A percentile compares a stretch with the other conserved stretches of the same genome.
Evolutionary conservation across 2,329 filamentous ascomycete species (phyloP).

Genomic region (Ophiostoma himal-ulmi): DNA sequence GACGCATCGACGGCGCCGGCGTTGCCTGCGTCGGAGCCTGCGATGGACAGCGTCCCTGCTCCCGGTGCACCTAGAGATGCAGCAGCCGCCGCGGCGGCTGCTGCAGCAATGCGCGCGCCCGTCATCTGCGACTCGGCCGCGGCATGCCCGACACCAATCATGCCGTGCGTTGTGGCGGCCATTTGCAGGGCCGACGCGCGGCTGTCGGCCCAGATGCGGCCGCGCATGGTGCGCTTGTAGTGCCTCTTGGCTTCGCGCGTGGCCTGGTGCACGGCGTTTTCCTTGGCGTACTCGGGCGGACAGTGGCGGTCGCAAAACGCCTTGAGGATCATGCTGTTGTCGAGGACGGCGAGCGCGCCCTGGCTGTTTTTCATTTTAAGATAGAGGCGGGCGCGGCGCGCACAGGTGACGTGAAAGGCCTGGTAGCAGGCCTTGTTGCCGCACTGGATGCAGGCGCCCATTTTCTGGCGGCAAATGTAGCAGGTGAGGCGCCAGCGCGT

Average conservation of each 20-base stretch:
- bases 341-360: slow-evolving; percentile 67
- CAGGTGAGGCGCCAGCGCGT: slow-evolving; percentile 89
- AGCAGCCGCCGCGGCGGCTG: slow-evolving; percentile 46
- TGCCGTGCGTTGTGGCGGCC: slow-evolving; percentile 60
- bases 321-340: slow-evolving; percentile 77
- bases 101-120: slow-evolving; percentile 71
- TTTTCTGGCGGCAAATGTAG: slow-evolving; percentile 94
- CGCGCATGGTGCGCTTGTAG: slow-evolving; percentile 84
- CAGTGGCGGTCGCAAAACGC: slow-evolving; percentile 96
- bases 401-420: slow-evolving; percentile 96
- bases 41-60: neutral
- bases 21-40: slow-evolving; percentile 33
- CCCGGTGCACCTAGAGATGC: neutral
- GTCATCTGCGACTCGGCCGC: slow-evolving; percentile 78
- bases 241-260: slow-evolving; percentile 79
- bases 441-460: slow-evolving; percentile 98
- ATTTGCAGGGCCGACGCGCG: slow-evolving; percentile 76
- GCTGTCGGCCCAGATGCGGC: slow-evolving; percentile 85
- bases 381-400: slow-evolving; percentile 77
- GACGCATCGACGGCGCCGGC: slow-evolving; percentile 49
- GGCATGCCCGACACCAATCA: slow-evolving; percentile 53
- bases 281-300: slow-evolving; percentile 77
- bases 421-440: slow-evolving; percentile 96
- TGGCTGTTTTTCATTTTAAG: slow-evolving; percentile 95
- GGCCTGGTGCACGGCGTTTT: slow-evolving; percentile 75